Conservation (phyloP, 2,329 filamentous ascomycete species). For the Lasiodiplodia gonubiensis region DNA sequence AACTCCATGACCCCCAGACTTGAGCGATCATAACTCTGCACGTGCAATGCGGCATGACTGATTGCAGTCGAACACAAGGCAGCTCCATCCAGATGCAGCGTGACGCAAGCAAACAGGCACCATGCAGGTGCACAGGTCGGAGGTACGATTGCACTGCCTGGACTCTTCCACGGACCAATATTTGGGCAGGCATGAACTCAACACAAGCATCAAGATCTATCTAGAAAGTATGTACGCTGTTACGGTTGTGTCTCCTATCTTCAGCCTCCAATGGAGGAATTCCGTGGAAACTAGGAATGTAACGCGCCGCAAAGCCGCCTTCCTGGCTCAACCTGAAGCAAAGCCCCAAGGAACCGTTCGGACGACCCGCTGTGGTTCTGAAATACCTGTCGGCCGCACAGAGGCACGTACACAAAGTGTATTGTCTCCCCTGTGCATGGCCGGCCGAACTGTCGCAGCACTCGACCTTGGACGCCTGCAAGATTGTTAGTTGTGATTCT, state of each 20-base stretch:
- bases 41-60: neutral
- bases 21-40: neutral
- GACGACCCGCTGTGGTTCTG: constrained; percentile 66
- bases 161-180: neutral
- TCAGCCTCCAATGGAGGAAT: constrained; percentile 25
- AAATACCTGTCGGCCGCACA: constrained; percentile 90
- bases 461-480: constrained; percentile 67
- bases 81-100: neutral
- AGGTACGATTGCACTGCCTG: neutral
- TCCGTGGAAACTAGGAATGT: constrained; percentile 68
- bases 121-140: neutral
- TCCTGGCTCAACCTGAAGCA: constrained; percentile 67
- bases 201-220: neutral
- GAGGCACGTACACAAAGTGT: constrained; percentile 79
- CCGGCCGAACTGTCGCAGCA: constrained; percentile 81
- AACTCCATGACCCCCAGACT: neutral
- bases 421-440: constrained; percentile 65
- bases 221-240: constrained; percentile 25
- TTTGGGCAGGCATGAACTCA: neutral
- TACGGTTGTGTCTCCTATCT: constrained; percentile 27
- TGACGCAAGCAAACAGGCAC: neutral
- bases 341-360: constrained; percentile 59
- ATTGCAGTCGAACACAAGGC: neutral
- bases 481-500: constrained; percentile 1
- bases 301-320: constrained; percentile 65